Base-by-base conservation (phyloP, 768 basidiomycete species). In the Sutorius australiensis region DNA sequence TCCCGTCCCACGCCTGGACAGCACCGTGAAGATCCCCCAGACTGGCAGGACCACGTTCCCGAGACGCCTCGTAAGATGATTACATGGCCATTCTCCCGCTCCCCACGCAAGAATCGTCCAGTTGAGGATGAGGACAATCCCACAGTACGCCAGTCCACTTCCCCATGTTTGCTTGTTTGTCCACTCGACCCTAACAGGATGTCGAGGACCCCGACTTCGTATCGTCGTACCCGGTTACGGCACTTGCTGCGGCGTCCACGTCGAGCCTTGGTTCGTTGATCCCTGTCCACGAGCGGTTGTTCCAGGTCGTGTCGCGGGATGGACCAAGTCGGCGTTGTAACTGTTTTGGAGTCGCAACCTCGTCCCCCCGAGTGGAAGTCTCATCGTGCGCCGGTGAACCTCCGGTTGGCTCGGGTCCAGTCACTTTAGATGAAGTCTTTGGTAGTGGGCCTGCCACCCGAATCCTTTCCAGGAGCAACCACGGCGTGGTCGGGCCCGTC, bases 261-360 rank as follows among this genome's bases (percentile, higher is more conserved):
- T 69, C 67, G 8, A 69, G 67, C 19, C 50, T 69, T 11, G 67
- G 67, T 36, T 69, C 67, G 28, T 16, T 69, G 4, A n/a, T 69
- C 30, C 63, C 69, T 13, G 52, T 42, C 1, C 32, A 67, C 24
- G 67, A 69, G 42, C 59, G 61, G 3, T 28, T 61, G 7, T 71
- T 70, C 43, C 53, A 55, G 7, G 17, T 57, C 13, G 13, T 42
- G 13, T 55, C 60, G 43, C 53, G 39, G n/a, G 54, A 62, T 7
- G 54, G 56, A n/a, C 50, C 38, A 9, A 46, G 12, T 17, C 48
- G 28, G 13, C 21, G 37, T 5, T 28, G 16, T 19, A 41, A 38
- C 27, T 47, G 51, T 4, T 51, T 56, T 24, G 46, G 17, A 7
- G 37, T 33, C 12, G 12, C 30, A 3, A 10, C 34, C 5, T 37